Percentiles rank a stretch among this genome's conserved stretches.
Evolutionary conservation across 352 stramenopile genomes (phyloP).

Genomic region (Blastocystis hominis): DNA sequence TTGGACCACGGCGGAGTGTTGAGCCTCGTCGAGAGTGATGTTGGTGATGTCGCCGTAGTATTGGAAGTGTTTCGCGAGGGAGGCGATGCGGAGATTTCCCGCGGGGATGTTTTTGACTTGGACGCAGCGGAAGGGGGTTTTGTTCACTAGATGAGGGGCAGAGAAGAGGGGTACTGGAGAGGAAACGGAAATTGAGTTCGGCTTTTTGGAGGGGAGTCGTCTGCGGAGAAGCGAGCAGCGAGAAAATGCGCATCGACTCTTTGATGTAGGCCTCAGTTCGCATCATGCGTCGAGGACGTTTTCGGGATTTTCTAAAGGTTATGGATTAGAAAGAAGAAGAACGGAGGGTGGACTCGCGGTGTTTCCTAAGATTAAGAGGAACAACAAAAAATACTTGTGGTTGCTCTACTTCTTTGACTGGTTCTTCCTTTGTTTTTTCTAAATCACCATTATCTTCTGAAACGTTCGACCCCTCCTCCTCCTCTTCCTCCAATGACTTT

Average conservation of each 20-base stretch:
- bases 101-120: neutral
- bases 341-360: neutral
- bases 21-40: neutral
- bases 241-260: neutral
- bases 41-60: slow-evolving; percentile 35
- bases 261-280: neutral
- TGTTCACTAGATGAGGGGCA: neutral
- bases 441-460: neutral
- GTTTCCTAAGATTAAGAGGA: neutral
- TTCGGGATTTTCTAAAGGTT: neutral
- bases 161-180: neutral
- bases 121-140: slow-evolving; percentile 2
- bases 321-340: neutral
- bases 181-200: neutral
- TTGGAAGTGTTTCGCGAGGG: slow-evolving; percentile 30
- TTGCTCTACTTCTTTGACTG: neutral
- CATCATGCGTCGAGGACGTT: neutral
- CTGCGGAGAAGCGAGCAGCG: neutral
- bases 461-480: neutral
- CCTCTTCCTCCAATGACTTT: neutral
- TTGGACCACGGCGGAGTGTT: neutral
- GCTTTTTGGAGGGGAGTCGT: slow-evolving; percentile 41
- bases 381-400: neutral
- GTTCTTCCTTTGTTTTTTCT: neutral
- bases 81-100: neutral